A percentile compares a stretch with the other conserved stretches of the same genome.
Evolutionary conservation across 140 eudicot species (phyloP).

Genomic region (Flaveria floridana): DNA sequence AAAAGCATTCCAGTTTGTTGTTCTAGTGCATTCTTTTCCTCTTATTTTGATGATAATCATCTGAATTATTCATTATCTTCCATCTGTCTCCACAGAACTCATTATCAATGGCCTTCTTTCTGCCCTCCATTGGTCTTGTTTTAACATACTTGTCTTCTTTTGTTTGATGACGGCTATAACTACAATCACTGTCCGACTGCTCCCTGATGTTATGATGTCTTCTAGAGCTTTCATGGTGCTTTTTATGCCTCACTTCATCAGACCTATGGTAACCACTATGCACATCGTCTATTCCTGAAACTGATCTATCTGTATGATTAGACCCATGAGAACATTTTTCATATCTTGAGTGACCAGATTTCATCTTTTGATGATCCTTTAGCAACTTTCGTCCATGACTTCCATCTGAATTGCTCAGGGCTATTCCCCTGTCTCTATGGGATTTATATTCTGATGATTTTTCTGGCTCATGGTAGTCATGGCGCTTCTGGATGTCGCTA

Average conservation of each 20-base stretch:
- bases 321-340: constrained; percentile 46
- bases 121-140: constrained; percentile 26
- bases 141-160: constrained; percentile 40
- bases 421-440: constrained; percentile 43
- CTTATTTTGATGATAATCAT: constrained; percentile 45
- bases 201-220: constrained; percentile 44
- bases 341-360: constrained; percentile 36
- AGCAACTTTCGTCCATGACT: constrained; percentile 39
- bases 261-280: constrained; percentile 43
- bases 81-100: constrained; percentile 31
- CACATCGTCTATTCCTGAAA: constrained; percentile 48
- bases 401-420: constrained; percentile 52
- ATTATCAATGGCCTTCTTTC: constrained; percentile 25
- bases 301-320: constrained; percentile 55
- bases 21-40: constrained; percentile 48
- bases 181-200: constrained; percentile 47
- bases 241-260: constrained; percentile 41
- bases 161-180: constrained; percentile 37
- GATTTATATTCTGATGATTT: constrained; percentile 41
- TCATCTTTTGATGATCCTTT: constrained; percentile 34
- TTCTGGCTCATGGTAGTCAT: constrained; percentile 34
- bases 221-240: constrained; percentile 44
- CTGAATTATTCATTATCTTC: constrained; percentile 33
- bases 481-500: constrained; percentile 29
- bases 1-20: constrained; percentile 36